These are phyloP conservation scores for Boletus tylopilopsis DNA, from an alignment of 768 basidiomycete species.

Conservation along the genomic window DNA sequence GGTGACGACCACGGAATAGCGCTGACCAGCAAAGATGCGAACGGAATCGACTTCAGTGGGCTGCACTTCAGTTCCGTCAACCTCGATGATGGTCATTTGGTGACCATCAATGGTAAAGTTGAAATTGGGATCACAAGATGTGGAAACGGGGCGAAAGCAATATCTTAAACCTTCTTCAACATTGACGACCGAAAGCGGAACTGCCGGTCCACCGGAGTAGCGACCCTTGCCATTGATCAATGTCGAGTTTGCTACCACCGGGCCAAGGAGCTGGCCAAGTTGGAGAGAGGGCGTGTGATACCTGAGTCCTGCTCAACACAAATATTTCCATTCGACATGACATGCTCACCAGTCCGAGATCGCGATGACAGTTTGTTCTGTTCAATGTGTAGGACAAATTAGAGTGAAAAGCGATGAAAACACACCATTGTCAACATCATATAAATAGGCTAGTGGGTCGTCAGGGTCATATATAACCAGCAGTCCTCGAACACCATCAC, in stretches of 20 bases:
- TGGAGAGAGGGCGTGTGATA: too few species aligned
- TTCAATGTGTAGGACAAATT: too few species aligned
- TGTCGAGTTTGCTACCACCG: slow-evolving; percentile 22
- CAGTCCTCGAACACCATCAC: too few species aligned
- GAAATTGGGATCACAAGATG: slow-evolving; percentile 42
- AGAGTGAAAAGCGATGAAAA: too few species aligned
- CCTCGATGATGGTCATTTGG: slow-evolving; percentile 49
- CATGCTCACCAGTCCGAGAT: too few species aligned
- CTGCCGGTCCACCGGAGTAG: slow-evolving; percentile 30
- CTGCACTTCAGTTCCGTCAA: slow-evolving; percentile 37
- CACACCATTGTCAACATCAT: too few species aligned
- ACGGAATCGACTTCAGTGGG: slow-evolving; percentile 41
- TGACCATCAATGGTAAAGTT: slow-evolving; percentile 44
- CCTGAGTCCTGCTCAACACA: too few species aligned
- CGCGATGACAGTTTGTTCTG: too few species aligned
- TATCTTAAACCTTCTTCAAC: slow-evolving; percentile 33
- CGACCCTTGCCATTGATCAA: slow-evolving; percentile 41
- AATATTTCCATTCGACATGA: too few species aligned
- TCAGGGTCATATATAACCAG: too few species aligned
- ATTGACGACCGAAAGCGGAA: slow-evolving; percentile 35
- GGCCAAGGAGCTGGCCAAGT: too few species aligned
- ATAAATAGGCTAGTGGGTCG: too few species aligned
- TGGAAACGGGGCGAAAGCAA: slow-evolving; percentile 34
- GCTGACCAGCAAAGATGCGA: slow-evolving; percentile 46
- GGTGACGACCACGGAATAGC: slow-evolving; percentile 44